phyloP scores from a whole-genome alignment of 2,329 filamentous ascomycete genomes.

The Nothomitra cinnamomea region DNA sequence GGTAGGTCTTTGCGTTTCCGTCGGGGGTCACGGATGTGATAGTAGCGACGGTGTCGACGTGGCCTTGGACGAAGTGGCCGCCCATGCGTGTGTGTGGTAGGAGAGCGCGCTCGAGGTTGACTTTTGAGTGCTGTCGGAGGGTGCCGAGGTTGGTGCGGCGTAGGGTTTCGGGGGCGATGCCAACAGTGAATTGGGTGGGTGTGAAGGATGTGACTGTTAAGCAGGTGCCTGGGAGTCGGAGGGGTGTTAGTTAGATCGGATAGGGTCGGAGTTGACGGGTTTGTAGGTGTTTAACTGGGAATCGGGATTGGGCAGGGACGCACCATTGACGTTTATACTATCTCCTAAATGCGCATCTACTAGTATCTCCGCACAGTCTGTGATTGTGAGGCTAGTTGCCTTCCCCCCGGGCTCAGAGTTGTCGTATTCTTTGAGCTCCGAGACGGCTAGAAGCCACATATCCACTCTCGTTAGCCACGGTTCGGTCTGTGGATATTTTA shows the following conservation, averaged over 20 bases:
- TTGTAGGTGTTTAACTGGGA: no score
- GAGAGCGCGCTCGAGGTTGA: constrained; percentile 91
- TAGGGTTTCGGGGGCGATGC: constrained; percentile 87
- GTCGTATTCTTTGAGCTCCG: constrained; percentile 64
- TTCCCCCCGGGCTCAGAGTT: constrained; percentile 51
- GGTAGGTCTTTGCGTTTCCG: constrained; percentile 78
- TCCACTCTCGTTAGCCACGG: constrained; percentile 6
- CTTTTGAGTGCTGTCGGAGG: constrained; percentile 39
- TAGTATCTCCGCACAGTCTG: constrained; percentile 57
- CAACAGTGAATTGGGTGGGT: constrained; percentile 59
- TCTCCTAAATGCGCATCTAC: constrained; percentile 74
- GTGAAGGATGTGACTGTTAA: constrained; percentile 72
- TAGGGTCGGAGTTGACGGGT: no score
- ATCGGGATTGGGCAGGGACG: no score
- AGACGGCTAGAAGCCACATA: constrained; percentile 56
- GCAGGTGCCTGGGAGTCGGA: constrained; percentile 43
- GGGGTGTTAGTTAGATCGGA: background rate
- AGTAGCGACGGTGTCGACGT: constrained; percentile 77
- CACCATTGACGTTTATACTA: constrained; percentile 85
- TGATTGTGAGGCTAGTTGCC: constrained; percentile 81
- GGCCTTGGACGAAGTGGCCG: constrained; percentile 93
- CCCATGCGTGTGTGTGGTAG: constrained; percentile 78
- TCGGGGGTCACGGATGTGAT: constrained; percentile 60
- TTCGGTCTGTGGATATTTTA: background rate
- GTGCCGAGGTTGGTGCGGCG: constrained; percentile 86